A percentile compares a stretch with the other conserved stretches of the same genome.
Evolutionary conservation across 352 stramenopile genomes (phyloP).

Genomic region (Phytophthora cryptogea): DNA sequence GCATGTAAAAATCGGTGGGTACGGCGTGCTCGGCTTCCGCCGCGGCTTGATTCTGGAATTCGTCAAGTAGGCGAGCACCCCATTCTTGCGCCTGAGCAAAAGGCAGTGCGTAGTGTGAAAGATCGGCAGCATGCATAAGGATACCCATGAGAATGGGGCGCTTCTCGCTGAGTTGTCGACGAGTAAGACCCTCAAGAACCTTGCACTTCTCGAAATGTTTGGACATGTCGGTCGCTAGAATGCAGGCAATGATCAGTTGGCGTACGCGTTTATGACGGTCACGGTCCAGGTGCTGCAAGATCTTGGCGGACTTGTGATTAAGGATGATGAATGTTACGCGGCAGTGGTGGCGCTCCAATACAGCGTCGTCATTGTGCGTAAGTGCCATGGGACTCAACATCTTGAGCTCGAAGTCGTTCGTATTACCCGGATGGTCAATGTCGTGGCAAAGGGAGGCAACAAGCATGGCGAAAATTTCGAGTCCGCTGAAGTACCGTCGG

Average conservation of each 20-base stretch:
- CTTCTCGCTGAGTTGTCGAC: conserved; percentile 63
- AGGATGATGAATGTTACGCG: conserved; percentile 79
- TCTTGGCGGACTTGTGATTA: conserved; percentile 74
- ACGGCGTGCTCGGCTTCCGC: conserved; percentile 59
- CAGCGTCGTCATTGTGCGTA: conserved; percentile 84
- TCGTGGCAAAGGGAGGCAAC: conserved; percentile 79
- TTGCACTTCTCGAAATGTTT: conserved; percentile 82
- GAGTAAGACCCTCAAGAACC: conserved; percentile 59
- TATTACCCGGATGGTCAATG: conserved; percentile 84
- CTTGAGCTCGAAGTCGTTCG: conserved; percentile 86
- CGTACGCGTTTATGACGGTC: conserved; percentile 60
- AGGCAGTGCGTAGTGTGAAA: conserved; percentile 64
- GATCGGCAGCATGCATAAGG: conserved; percentile 71
- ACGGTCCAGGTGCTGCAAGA: conserved; percentile 64
- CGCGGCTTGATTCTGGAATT: conserved; percentile 73
- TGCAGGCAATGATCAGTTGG: conserved; percentile 66
- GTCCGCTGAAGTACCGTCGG: conserved; percentile 58
- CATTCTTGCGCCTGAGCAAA: conserved; percentile 58
- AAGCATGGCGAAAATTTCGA: conserved; percentile 80
- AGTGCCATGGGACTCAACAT: conserved; percentile 74
- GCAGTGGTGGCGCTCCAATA: conserved; percentile 85
- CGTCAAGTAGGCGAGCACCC: conserved; percentile 59
- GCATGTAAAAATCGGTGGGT: conserved; percentile 73
- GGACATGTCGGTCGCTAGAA: conserved; percentile 81
- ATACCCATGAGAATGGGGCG: conserved; percentile 63